These are phyloP conservation scores for Sporothrix phasma DNA, from an alignment of 2,329 filamentous ascomycete species.

Conservation along the genomic window DNA sequence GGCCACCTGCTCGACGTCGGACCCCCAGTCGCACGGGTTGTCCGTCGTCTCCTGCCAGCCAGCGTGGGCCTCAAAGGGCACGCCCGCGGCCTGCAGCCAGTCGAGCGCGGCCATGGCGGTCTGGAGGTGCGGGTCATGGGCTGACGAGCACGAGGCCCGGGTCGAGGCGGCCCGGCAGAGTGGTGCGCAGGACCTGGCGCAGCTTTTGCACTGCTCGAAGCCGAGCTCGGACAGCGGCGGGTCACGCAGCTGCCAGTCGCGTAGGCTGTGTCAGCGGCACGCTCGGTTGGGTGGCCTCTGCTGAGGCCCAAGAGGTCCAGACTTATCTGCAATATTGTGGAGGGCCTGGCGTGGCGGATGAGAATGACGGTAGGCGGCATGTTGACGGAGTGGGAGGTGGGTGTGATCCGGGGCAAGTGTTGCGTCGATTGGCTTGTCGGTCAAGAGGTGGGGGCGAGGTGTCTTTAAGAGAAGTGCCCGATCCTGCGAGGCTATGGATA, in stretches of 20 bases:
- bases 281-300: not conserved
- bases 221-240: constrained; percentile 42
- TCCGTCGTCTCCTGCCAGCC: constrained; percentile 50
- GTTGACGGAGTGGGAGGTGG: not conserved
- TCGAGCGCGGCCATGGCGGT: constrained; percentile 49
- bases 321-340: constrained; percentile 46
- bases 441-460: not conserved
- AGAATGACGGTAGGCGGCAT: constrained; percentile 60
- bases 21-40: constrained; percentile 54
- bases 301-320: not conserved
- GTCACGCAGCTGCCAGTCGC: constrained; percentile 39
- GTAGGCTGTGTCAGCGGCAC: constrained; percentile 27
- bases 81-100: constrained; percentile 45
- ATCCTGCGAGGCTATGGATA: not conserved
- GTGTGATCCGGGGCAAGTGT: not conserved
- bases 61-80: constrained; percentile 47
- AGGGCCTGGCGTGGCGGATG: constrained; percentile 76
- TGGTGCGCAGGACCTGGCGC: constrained; percentile 32
- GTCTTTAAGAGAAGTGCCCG: not conserved
- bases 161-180: constrained; percentile 33
- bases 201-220: constrained; percentile 38
- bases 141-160: constrained; percentile 50
- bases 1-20: constrained; percentile 32
- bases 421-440: not conserved
- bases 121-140: constrained; percentile 56